Evolutionary conservation across 2,329 filamentous ascomycete species (phyloP), one percentile per base, ranked within the genome.

Genomic region (Fusarium veterinarium): DNA sequence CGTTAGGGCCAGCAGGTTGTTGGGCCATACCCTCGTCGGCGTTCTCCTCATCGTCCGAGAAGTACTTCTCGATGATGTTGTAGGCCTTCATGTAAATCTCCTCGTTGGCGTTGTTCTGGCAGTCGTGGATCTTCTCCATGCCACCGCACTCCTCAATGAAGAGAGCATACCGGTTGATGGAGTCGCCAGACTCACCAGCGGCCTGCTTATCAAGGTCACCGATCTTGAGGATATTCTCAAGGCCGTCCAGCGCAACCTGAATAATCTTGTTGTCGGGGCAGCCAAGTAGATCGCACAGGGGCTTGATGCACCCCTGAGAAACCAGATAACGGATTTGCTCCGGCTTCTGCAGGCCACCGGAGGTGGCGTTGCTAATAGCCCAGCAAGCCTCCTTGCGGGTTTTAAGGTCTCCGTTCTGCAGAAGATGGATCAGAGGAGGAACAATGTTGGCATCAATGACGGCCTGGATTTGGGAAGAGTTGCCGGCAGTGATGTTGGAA

Each of bases 81-180:
- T 98, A 99, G 0, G 96, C 96, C 91, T 99, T 99, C 95, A 99
- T 98, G 89, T 99, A 99, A 78, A 99, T 99, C 86, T 99, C 96
- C 86, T 99, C 96, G 85, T 99, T 99, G 87, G 95, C 95, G 80
- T 99, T 99, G 87, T 97, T 98, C 88, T 99, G 96, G 90, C 96
- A 98, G 78, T 98, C 95, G 86, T 99, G 96, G 77, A 99, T 98
- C 92, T 98, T 98, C 88, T 98, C 96, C 96, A 99, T 99, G 75
- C 96, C 96, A 80, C 95, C 94, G 76, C 95, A 97, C 85, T 99
- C 96, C 85, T 99, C 96, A 76, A 99, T 99, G 85, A 97, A 98
- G 73, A 99, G 90, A 51, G 96, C 96, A 80, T 97, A 99, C 75
- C 94, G 92, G 91, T 99, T 99, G 86, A 99, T 94, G 56, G 91